Percentiles rank a stretch among this genome's conserved stretches.
phyloP scores from a whole-genome alignment of 805 yeast species.

The Kazachstania taianensis region DNA sequence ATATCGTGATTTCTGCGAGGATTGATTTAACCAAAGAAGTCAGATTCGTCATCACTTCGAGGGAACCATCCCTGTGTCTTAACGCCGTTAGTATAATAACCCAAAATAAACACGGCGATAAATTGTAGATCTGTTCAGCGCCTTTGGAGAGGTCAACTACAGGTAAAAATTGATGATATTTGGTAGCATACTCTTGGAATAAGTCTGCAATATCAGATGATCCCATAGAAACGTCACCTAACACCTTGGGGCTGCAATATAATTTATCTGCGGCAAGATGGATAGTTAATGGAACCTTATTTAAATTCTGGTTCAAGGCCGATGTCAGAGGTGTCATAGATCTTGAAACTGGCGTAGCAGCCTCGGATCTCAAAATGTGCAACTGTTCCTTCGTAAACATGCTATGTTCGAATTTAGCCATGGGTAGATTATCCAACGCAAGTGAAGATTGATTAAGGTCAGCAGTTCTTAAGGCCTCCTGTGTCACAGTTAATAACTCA shows the following conservation, averaged over 20 bases:
- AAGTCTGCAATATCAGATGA: conserved; percentile 49
- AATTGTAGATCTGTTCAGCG: conserved; percentile 64
- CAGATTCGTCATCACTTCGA: conserved; percentile 44
- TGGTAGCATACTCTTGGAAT: conserved; percentile 55
- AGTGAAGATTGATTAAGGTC: too few species aligned
- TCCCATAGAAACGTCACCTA: conserved; percentile 55
- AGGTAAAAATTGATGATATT: conserved; percentile 79
- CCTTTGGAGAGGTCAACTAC: conserved; percentile 75
- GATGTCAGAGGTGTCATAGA: conserved; percentile 1
- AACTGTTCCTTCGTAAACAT: conserved; percentile 3
- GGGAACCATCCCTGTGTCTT: conserved; percentile 34
- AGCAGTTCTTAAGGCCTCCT: too few species aligned
- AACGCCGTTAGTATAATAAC: conserved; percentile 78
- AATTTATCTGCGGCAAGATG: neutral
- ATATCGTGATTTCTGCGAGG: conserved; percentile 79
- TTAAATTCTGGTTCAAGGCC: neutral
- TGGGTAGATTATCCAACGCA: neutral
- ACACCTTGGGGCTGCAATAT: conserved; percentile 51
- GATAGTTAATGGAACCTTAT: conserved; percentile 28
- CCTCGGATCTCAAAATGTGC: conserved; percentile 2
- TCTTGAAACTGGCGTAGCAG: neutral
- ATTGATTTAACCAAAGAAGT: conserved; percentile 65
- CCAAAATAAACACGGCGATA: conserved; percentile 93
- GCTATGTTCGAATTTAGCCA: conserved; percentile 1
- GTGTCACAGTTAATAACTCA: neutral